A percentile compares a stretch with the other conserved stretches of the same genome.
Evolutionary conservation across 306 rosid genomes (phyloP).

Genomic region (Cicer judaicum): DNA sequence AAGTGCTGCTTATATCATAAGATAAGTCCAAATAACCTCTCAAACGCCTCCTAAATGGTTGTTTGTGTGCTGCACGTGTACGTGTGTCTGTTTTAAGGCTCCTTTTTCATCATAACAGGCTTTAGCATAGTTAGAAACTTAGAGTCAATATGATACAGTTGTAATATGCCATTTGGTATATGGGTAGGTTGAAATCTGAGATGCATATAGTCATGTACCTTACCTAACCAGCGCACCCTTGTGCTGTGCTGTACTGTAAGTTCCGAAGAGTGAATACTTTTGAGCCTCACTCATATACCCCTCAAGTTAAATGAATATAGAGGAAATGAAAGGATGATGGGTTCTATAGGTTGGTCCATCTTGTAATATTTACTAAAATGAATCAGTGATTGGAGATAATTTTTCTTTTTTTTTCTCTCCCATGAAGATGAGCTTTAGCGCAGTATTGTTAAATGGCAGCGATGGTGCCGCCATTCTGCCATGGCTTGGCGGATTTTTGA

Average conservation of each 20-base stretch:
- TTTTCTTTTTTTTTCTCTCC: constrained; percentile 30
- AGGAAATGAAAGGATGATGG: background rate
- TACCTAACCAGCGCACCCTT: background rate
- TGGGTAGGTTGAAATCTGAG: constrained; percentile 10
- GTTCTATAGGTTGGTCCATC: background rate
- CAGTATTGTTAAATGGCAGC: too few relatives aligned
- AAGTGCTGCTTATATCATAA: background rate
- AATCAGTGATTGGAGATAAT: constrained; percentile 1
- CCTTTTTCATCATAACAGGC: background rate
- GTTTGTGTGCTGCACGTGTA: background rate
- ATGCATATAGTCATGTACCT: background rate
- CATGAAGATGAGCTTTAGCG: constrained; percentile 1
- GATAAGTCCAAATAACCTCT: background rate
- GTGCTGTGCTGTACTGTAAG: background rate
- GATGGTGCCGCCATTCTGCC: too few relatives aligned
- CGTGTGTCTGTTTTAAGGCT: background rate
- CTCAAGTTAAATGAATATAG: background rate
- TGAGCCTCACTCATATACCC: background rate
- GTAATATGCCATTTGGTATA: constrained; percentile 2
- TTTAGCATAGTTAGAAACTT: background rate
- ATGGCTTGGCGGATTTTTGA: too few relatives aligned
- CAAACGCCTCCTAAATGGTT: background rate
- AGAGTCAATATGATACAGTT: background rate
- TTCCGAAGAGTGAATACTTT: background rate
- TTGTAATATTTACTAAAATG: background rate